Conservation (phyloP, 371 early-diverging fungal species). For the Coemansia sp. region DNA sequence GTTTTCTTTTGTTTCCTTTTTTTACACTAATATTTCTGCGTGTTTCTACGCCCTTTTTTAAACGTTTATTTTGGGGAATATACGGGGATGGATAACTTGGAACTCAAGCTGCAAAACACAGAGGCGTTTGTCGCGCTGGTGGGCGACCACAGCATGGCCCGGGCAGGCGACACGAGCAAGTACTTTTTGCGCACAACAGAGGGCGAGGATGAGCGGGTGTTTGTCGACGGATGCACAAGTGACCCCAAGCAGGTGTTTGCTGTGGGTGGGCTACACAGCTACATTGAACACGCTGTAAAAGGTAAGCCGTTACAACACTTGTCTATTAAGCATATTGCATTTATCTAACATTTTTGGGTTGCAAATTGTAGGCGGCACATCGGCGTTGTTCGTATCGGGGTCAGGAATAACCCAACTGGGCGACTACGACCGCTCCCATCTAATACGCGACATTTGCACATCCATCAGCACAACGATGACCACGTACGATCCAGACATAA, state of each 20-base stretch:
- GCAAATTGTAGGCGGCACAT: conserved; percentile 29
- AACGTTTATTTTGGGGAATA: too few relatives aligned
- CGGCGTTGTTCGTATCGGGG: conserved; percentile 48
- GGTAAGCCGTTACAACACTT: conserved; percentile 10
- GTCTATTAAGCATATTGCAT: too few relatives aligned
- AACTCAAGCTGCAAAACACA: conserved; percentile 39
- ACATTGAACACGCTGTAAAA: conserved; percentile 37
- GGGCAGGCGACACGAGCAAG: conserved; percentile 45
- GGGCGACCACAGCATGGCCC: conserved; percentile 30
- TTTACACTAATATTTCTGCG: too few relatives aligned
- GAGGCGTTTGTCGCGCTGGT: conserved; percentile 40
- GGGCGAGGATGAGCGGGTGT: conserved; percentile 23
- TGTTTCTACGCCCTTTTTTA: too few relatives aligned
- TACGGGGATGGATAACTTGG: conserved; percentile 13
- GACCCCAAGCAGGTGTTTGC: conserved; percentile 19
- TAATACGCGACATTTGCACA: conserved; percentile 28
- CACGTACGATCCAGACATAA: conserved; percentile 20
- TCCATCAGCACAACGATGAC: conserved; percentile 34
- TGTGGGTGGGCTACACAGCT: conserved; percentile 16
- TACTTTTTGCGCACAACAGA: conserved; percentile 22
- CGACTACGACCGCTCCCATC: conserved; percentile 37
- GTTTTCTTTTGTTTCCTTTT: too few relatives aligned
- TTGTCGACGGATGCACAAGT: conserved; percentile 45
- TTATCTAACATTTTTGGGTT: background rate
- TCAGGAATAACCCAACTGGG: conserved; percentile 28